Conservation (phyloP, 345 rosid genomes). For the Dipteronia sinensis region DNA sequence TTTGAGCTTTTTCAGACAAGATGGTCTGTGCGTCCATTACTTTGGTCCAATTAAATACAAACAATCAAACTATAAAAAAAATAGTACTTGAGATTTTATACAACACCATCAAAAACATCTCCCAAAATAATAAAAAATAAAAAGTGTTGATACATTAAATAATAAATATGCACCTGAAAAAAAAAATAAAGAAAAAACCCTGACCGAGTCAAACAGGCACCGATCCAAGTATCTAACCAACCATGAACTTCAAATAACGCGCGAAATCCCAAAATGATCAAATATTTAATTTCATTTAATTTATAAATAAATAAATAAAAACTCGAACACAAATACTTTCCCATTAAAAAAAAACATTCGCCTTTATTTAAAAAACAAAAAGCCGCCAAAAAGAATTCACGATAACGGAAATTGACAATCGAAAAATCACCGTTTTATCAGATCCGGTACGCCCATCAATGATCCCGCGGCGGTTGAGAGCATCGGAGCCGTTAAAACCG, state of each 20-base stretch:
- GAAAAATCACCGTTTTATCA: conserved; percentile 48
- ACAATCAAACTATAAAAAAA: conserved; percentile 33
- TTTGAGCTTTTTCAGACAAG: conserved; percentile 53
- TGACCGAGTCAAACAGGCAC: conserved; percentile 58
- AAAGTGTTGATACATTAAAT: conserved; percentile 31
- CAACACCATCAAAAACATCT: conserved; percentile 31
- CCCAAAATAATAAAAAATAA: conserved; percentile 32
- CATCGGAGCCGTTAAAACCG: conserved; percentile 41
- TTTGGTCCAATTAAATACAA: conserved; percentile 37
- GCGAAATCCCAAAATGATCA: conserved; percentile 45
- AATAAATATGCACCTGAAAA: conserved; percentile 22
- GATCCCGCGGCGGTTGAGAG: conserved; percentile 42
- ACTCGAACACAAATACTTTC: background rate
- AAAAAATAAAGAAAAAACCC: conserved; percentile 16
- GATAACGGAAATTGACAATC: conserved; percentile 4
- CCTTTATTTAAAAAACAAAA: background rate
- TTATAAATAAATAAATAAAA: background rate
- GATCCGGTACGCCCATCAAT: conserved; percentile 51
- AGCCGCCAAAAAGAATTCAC: conserved; percentile 3
- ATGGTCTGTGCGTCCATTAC: conserved; percentile 44
- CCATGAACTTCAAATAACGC: conserved; percentile 41
- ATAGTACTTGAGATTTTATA: conserved; percentile 14
- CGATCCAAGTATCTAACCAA: conserved; percentile 29
- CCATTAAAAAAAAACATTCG: background rate
- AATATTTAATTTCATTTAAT: conserved; percentile 21